Conservation (phyloP, 164 flowering plant species). For the Chimonanthus salicifolius region DNA sequence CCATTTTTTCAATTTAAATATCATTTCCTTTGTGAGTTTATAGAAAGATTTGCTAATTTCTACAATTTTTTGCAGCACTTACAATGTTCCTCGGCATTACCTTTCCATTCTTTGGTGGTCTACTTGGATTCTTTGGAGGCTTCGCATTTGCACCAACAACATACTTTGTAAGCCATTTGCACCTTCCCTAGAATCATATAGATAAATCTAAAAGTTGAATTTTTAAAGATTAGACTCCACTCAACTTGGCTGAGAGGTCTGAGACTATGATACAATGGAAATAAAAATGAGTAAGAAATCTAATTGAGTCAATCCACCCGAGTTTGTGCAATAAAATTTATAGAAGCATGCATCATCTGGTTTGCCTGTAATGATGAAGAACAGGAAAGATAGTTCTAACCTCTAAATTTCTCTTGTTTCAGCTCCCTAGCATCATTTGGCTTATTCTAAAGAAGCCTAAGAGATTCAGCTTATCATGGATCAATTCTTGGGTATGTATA, state of each 20-base stretch:
- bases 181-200: not conserved
- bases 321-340: too few species aligned
- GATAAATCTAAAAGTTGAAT: not conserved
- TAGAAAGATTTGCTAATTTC: not conserved
- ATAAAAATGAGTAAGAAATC: too few species aligned
- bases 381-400: too few species aligned
- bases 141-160: conserved; percentile 66
- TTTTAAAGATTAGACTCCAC: not conserved
- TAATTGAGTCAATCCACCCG: too few species aligned
- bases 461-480: conserved; percentile 55
- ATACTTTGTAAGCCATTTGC: conserved; percentile 44
- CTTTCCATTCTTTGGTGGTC: conserved; percentile 75
- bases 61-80: conserved; percentile 38
- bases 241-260: not conserved
- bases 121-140: conserved; percentile 68
- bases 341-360: not conserved
- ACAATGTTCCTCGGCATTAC: conserved; percentile 58
- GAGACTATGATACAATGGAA: too few species aligned
- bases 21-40: not conserved
- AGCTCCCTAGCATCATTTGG: conserved; percentile 86
- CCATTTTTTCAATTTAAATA: not conserved
- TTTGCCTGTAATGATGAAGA: not conserved
- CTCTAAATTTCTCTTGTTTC: conserved; percentile 5
- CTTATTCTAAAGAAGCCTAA: conserved; percentile 50
- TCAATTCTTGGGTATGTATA: conserved; percentile 41